Conservation (phyloP, 306 rosid genomes). For the Trichosanthes cucumerina region DNA sequence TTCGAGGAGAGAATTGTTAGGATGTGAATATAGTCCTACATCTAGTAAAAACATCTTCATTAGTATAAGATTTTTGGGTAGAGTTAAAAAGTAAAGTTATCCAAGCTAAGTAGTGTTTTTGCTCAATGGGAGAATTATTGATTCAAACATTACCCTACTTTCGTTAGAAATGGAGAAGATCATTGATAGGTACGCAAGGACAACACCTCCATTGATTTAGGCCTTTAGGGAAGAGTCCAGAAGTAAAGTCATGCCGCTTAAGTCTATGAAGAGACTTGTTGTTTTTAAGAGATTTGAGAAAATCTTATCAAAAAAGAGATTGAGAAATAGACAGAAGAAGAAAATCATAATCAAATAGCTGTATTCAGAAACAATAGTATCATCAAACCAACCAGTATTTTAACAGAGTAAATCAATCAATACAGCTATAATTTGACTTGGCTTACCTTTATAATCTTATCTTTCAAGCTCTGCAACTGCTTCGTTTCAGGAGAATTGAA, state of each 20-base stretch:
- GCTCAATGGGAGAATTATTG: background rate
- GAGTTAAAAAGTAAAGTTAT: background rate
- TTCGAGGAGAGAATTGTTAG: background rate
- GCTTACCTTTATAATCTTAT: constrained; percentile 51
- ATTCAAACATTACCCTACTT: background rate
- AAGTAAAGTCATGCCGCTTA: background rate
- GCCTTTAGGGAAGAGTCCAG: background rate
- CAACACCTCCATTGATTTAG: background rate
- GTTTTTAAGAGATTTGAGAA: background rate
- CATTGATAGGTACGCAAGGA: background rate
- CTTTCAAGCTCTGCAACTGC: constrained; percentile 37
- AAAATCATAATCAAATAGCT: background rate
- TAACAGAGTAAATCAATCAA: background rate
- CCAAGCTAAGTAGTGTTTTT: background rate
- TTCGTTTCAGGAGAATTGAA: constrained; percentile 23
- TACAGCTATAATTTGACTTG: background rate
- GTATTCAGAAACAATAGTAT: background rate
- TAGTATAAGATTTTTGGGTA: background rate
- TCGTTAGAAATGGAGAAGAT: background rate
- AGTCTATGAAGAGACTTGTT: background rate
- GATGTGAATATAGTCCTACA: background rate
- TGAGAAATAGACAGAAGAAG: background rate
- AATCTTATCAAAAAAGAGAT: background rate
- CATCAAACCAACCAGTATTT: background rate
- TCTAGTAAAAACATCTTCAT: background rate